A percentile compares a stretch with the other conserved stretches of the same genome.
Evolutionary conservation across 768 basidiomycete species (phyloP).

Genomic region (Pluteus cervinus): DNA sequence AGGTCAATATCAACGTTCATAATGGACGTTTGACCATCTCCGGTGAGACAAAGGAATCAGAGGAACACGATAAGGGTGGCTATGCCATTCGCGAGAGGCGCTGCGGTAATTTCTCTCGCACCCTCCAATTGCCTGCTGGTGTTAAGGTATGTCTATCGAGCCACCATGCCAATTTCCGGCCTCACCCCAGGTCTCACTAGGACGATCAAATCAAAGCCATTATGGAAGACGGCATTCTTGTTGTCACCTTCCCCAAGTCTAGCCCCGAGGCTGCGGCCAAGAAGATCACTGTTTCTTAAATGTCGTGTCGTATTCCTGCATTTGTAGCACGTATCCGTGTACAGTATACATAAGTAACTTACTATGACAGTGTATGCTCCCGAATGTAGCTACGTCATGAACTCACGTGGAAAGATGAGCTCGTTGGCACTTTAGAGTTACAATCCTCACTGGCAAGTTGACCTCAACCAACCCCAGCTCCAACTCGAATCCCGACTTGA

Average conservation of each 20-base stretch:
- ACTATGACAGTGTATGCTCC: no score
- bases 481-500: no score
- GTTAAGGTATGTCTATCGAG: conserved; percentile 32
- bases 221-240: conserved; percentile 42
- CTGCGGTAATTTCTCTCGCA: conserved; percentile 42
- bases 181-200: conserved; percentile 18
- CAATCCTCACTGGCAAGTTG: no score
- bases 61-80: conserved; percentile 25
- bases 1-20: conserved; percentile 40
- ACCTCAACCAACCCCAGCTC: no score
- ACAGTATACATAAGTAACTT: no score
- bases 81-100: conserved; percentile 41
- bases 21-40: conserved; percentile 42
- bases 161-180: background rate
- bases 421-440: no score
- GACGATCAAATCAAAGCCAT: conserved; percentile 39
- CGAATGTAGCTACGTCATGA: no score
- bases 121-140: conserved; percentile 40
- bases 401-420: no score
- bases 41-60: conserved; percentile 30
- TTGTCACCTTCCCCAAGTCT: conserved; percentile 41
- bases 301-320: background rate
- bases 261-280: conserved; percentile 35
- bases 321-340: no score
- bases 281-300: conserved; percentile 30